These are phyloP conservation scores for Diaporthe vexans DNA, from an alignment of 2,329 filamentous ascomycete genomes.

Conservation along the genomic window DNA sequence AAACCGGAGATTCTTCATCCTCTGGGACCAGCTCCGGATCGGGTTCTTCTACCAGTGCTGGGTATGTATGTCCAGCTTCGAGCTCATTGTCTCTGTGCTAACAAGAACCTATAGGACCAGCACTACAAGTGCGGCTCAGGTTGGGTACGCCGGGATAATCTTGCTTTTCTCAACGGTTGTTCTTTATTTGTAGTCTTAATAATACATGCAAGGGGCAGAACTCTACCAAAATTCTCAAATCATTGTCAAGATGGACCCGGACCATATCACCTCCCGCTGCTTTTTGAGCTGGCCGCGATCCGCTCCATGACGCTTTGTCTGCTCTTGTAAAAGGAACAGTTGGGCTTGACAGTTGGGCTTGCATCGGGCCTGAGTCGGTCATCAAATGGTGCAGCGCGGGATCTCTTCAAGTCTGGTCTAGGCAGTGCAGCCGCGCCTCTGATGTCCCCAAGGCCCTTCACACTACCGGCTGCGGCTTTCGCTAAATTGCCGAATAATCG, in stretches of 20 bases:
- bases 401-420: no score
- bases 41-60: not conserved
- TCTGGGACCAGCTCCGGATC: conserved; percentile 1
- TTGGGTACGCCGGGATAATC: not conserved
- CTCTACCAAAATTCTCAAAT: not conserved
- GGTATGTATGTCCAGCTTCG: not conserved
- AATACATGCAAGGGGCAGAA: not conserved
- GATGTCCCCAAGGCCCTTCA: no score
- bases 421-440: no score
- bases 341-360: no score
- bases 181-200: not conserved
- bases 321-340: no score
- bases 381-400: no score
- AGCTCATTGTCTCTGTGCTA: not conserved
- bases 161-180: not conserved
- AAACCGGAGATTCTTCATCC: not conserved
- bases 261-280: no score
- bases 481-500: no score
- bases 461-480: no score
- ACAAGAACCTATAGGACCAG: conserved; percentile 13
- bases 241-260: not conserved
- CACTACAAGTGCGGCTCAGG: not conserved
- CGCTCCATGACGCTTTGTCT: no score
- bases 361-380: no score
- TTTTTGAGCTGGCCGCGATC: no score